These are phyloP conservation scores for Mucor lusitanicus DNA, from an alignment of 371 early-diverging fungal genomes.

Conservation along the genomic window DNA sequence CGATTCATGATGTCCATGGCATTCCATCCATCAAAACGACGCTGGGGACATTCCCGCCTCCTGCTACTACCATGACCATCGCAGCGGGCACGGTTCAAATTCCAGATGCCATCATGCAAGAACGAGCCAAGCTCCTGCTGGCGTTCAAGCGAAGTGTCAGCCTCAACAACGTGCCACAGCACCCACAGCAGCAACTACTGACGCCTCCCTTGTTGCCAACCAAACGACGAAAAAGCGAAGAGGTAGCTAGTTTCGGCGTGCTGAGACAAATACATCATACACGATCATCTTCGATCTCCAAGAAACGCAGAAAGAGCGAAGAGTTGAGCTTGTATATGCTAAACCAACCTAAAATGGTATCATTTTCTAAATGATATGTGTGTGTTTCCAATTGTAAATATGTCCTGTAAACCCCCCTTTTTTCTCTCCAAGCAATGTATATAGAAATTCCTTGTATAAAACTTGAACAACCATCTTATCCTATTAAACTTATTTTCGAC, in stretches of 20 bases:
- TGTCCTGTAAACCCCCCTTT: not conserved
- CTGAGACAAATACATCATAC: not conserved
- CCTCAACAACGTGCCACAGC: not conserved
- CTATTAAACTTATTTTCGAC: not conserved
- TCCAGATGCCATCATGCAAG: conserved; percentile 18
- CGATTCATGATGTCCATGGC: not conserved
- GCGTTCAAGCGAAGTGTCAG: not conserved
- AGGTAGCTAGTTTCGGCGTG: not conserved
- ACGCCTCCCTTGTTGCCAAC: not conserved
- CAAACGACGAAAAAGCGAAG: conserved; percentile 14
- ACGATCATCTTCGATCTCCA: not conserved
- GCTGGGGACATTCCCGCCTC: not conserved
- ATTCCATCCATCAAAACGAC: conserved; percentile 5
- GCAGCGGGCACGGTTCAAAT: conserved; percentile 40
- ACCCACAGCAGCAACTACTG: not conserved
- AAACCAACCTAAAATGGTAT: conserved; percentile 9
- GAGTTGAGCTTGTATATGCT: conserved; percentile 5
- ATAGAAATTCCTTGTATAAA: not conserved
- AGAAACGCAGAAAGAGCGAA: conserved; percentile 14
- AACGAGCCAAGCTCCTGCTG: not conserved
- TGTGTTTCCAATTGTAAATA: not conserved
- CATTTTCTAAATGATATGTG: not conserved
- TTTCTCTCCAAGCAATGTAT: not conserved
- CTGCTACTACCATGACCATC: conserved; percentile 25
- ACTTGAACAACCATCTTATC: not conserved